Conservation (phyloP, 192 early-diverging fungal genomes). For the Entomortierella lignicola region DNA sequence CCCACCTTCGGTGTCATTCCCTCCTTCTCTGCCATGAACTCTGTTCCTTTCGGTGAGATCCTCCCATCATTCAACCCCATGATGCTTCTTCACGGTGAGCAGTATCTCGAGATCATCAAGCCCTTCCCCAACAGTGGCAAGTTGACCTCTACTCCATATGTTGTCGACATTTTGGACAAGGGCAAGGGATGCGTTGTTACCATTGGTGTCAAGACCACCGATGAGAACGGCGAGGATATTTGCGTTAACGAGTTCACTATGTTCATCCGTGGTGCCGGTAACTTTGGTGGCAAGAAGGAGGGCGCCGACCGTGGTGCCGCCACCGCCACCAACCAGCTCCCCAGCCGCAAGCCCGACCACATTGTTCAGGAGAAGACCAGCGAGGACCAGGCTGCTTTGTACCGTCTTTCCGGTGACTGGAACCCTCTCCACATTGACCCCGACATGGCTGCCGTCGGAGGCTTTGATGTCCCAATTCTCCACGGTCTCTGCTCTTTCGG, state of each 20-base stretch:
- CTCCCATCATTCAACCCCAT: slow-evolving; percentile 88
- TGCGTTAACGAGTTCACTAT: slow-evolving; percentile 90
- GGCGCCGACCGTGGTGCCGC: slow-evolving; percentile 80
- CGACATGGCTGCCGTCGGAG: slow-evolving; percentile 90
- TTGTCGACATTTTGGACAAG: slow-evolving; percentile 98
- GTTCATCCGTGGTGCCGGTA: slow-evolving; percentile 94
- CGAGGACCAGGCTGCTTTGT: slow-evolving; percentile 94
- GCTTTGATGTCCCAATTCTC: slow-evolving; percentile 96
- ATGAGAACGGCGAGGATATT: slow-evolving; percentile 79
- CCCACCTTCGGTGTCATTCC: slow-evolving; percentile 96
- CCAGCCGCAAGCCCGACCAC: slow-evolving; percentile 87
- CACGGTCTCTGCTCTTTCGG: slow-evolving; percentile 97
- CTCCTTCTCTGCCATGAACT: slow-evolving; percentile 74
- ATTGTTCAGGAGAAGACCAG: slow-evolving; percentile 86
- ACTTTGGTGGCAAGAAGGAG: slow-evolving; percentile 86
- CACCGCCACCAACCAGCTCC: slow-evolving; percentile 82
- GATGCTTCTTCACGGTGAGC: slow-evolving; percentile 99
- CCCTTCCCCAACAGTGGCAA: slow-evolving; percentile 88
- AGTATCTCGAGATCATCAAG: slow-evolving; percentile 90
- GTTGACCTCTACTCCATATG: slow-evolving; percentile 77
- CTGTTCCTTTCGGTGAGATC: slow-evolving; percentile 77
- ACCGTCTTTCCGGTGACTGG: slow-evolving; percentile 94
- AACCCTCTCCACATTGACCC: slow-evolving; percentile 99
- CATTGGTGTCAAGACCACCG: slow-evolving; percentile 83
- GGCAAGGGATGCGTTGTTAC: slow-evolving; percentile 91